A percentile compares a stretch with the other conserved stretches of the same genome.
Evolutionary conservation across 768 basidiomycete species (phyloP).

Genomic region (Podaxis sp.): DNA sequence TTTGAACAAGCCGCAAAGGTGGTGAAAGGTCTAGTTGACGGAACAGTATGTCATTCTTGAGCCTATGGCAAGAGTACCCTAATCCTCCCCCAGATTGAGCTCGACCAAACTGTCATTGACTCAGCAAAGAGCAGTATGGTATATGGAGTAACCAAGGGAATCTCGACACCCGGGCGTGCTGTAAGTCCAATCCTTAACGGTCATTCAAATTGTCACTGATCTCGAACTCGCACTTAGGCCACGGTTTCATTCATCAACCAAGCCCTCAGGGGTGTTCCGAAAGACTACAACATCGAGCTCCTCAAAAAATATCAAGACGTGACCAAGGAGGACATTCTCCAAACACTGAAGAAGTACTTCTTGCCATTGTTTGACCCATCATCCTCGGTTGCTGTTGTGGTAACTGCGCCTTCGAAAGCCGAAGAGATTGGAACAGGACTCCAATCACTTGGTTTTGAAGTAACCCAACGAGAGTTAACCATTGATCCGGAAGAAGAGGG

Average conservation of each 20-base stretch:
- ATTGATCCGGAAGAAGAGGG: conserved; percentile 48
- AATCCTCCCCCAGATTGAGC: conserved; percentile 52
- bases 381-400: conserved; percentile 76
- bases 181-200: conserved; percentile 41
- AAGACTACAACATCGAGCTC: conserved; percentile 72
- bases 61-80: not conserved
- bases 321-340: conserved; percentile 73
- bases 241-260: conserved; percentile 85
- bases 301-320: conserved; percentile 79
- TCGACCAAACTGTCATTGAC: conserved; percentile 81
- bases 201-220: not conserved
- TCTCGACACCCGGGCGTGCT: conserved; percentile 85
- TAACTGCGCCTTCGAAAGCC: conserved; percentile 79
- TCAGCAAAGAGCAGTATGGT: conserved; percentile 93
- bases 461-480: conserved; percentile 69
- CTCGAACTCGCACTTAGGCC: conserved; percentile 46
- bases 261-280: conserved; percentile 80
- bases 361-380: conserved; percentile 80
- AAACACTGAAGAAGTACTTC: conserved; percentile 68
- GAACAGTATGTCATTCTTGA: conserved; percentile 54
- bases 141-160: conserved; percentile 73
- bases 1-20: conserved; percentile 80
- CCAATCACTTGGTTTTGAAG: conserved; percentile 67
- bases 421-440: conserved; percentile 69
- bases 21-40: conserved; percentile 76